These are phyloP conservation scores for Sporothrix variecibatus DNA, from an alignment of 2,329 filamentous ascomycete species.

Conservation along the genomic window DNA sequence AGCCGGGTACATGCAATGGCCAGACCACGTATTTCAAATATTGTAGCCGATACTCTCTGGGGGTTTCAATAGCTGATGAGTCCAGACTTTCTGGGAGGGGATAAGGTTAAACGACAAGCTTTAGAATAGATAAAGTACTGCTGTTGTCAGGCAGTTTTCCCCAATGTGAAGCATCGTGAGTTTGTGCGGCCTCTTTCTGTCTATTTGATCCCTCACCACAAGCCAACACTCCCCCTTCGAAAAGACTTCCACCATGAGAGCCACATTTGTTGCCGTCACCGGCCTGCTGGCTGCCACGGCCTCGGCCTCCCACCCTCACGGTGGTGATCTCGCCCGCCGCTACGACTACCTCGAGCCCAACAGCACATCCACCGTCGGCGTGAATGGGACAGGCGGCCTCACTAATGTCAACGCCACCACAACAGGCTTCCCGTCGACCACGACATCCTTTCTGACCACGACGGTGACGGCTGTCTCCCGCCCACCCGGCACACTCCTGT, in stretches of 20 bases:
- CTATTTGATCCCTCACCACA: not conserved
- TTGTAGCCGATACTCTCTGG: not conserved
- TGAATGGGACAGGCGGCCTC: conserved; percentile 13
- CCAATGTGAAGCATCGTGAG: not conserved
- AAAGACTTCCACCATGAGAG: not conserved
- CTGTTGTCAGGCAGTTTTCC: too few relatives aligned
- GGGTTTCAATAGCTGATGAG: not conserved
- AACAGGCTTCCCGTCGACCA: conserved; percentile 16
- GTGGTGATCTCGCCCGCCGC: not conserved
- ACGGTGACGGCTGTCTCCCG: conserved; percentile 25
- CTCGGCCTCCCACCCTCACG: not conserved
- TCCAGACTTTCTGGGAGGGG: not conserved
- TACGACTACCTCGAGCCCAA: conserved; percentile 15
- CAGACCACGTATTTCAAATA: not conserved
- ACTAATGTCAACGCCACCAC: conserved; percentile 22
- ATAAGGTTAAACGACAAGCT: too few relatives aligned
- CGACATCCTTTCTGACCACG: conserved; percentile 14
- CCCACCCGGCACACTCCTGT: conserved; percentile 22
- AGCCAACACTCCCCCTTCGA: not conserved
- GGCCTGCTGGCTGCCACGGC: not conserved
- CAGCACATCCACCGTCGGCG: not conserved
- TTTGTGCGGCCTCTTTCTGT: not conserved
- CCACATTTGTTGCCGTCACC: not conserved
- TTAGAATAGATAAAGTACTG: conserved; percentile 1
- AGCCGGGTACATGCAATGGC: not conserved